Evolutionary conservation across 805 yeast genomes (phyloP).

Genomic region (Henningerozyma blattae): DNA sequence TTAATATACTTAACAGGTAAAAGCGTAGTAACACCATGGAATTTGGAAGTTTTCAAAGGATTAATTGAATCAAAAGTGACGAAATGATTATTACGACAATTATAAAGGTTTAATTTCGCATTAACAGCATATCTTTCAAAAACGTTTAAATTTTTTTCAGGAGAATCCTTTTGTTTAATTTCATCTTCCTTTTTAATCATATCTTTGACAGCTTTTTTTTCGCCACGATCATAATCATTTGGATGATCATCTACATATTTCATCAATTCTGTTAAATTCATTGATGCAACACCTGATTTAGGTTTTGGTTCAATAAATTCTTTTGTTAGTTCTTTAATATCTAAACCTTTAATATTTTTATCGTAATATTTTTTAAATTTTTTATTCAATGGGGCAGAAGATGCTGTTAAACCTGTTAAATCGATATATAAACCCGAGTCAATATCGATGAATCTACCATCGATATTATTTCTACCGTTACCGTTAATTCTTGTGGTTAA

Average conservation of each 20-base stretch:
- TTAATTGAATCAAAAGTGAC: slow-evolving; percentile 35
- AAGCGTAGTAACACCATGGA: slow-evolving; percentile 51
- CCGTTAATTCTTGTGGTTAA: slow-evolving; percentile 45
- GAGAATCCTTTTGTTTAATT: slow-evolving; percentile 4
- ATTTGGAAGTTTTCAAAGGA: slow-evolving; percentile 38
- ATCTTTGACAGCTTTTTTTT: slow-evolving; percentile 3
- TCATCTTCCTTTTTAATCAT: slow-evolving; percentile 6
- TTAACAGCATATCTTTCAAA: slow-evolving; percentile 27
- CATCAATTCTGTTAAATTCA: slow-evolving; percentile 4
- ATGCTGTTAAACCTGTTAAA: slow-evolving; percentile 50
- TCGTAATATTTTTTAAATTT: slow-evolving; percentile 3
- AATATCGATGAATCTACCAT: slow-evolving; percentile 61
- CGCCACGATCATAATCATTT: slow-evolving; percentile 4
- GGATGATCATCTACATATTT: slow-evolving; percentile 6
- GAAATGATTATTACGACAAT: slow-evolving; percentile 55
- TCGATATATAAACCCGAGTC: slow-evolving; percentile 64
- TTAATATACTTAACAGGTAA: slow-evolving; percentile 38
- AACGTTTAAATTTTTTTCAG: slow-evolving; percentile 12
- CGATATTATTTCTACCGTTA: slow-evolving; percentile 52
- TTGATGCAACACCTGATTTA: slow-evolving; percentile 5
- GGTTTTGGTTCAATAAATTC: not conserved
- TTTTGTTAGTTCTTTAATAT: not conserved
- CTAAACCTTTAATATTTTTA: not conserved
- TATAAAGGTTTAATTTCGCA: slow-evolving; percentile 26
- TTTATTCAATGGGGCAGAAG: slow-evolving; percentile 19